Evolutionary conservation across 2,329 filamentous ascomycete genomes (phyloP), one percentile per base, ranked within the genome.

Genomic region (Aspergillus quadricinctus): DNA sequence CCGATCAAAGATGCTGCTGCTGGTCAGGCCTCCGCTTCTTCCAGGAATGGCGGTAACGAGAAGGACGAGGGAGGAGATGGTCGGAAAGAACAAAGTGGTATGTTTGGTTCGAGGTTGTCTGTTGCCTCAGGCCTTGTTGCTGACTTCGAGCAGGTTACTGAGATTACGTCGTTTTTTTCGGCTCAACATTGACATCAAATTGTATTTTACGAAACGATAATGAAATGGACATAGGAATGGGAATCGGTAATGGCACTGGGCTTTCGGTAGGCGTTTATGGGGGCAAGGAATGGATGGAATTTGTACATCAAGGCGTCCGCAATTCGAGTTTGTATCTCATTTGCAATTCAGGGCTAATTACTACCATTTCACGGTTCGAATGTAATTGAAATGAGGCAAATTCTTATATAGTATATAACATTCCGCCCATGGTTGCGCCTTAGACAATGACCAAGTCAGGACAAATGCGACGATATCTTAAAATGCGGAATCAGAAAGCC

Each of bases 1-100:
- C 89, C 80, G 0, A 90, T 91, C 55, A 79, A 79, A 64, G 82
- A 85, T 61, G 87, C 86, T 0, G 82, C 81, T 0, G 82, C 81
- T 14, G 80, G 81, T 54, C 78, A 77, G 25, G 82, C 82, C 7
- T 70, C 62, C 57, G 75, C 74, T 2, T 73, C 68, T 27, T 66
- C 59, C 35, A 52, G 57, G 41, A 71, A 72, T 19, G 71, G 66
- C 46, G 64, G 63, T 48, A 64, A 65, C 40, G 68, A 65, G 19
- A 69, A 68, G 52, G 65, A 62, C 41, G 66, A 62, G 49, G 64
- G 57, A 10, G 65, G 61, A 25, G 69, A 75, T 67, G 69, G 68
- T 52, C 72, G 78, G 52, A 73, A 66, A 56, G 77, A 81, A 53
- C 78, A 81, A 63, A 76, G 74, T 60, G 79, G 79, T 78, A 66